Percentiles rank a stretch among this genome's conserved stretches.
phyloP scores from a whole-genome alignment of 2,329 filamentous ascomycete genomes.

The Aspergillus latus region DNA sequence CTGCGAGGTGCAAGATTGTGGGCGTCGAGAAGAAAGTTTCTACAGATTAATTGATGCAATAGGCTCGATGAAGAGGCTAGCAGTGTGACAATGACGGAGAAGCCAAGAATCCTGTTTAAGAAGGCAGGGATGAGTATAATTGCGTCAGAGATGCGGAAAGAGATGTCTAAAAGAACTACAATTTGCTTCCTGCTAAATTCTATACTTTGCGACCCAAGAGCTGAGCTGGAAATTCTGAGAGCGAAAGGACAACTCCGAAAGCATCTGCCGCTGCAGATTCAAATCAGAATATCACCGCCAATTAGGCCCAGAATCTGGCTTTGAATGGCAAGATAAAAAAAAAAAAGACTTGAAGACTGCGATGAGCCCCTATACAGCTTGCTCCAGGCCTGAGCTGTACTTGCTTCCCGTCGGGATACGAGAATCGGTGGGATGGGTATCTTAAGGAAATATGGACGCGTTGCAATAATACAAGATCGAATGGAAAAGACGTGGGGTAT shows the following conservation, averaged over 20 bases:
- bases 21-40: constrained; percentile 80
- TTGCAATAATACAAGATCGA: constrained; percentile 2
- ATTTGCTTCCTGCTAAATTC: constrained; percentile 71
- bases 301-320: neutral
- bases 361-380: neutral
- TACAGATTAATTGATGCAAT: constrained; percentile 57
- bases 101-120: constrained; percentile 69
- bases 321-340: neutral
- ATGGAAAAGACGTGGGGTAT: constrained; percentile 4
- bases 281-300: neutral
- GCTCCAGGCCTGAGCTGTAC: neutral
- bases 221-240: constrained; percentile 10
- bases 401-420: neutral
- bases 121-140: constrained; percentile 68
- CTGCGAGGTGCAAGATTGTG: constrained; percentile 52
- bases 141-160: constrained; percentile 69
- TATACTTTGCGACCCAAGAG: constrained; percentile 67
- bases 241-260: neutral
- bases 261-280: neutral
- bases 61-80: constrained; percentile 74
- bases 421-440: neutral
- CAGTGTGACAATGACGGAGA: constrained; percentile 69
- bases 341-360: neutral
- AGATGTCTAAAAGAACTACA: constrained; percentile 60
- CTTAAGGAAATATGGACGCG: neutral